Evolutionary conservation across 176 grass and related monocot genomes (phyloP).

Genomic region (Oryza punctata): DNA sequence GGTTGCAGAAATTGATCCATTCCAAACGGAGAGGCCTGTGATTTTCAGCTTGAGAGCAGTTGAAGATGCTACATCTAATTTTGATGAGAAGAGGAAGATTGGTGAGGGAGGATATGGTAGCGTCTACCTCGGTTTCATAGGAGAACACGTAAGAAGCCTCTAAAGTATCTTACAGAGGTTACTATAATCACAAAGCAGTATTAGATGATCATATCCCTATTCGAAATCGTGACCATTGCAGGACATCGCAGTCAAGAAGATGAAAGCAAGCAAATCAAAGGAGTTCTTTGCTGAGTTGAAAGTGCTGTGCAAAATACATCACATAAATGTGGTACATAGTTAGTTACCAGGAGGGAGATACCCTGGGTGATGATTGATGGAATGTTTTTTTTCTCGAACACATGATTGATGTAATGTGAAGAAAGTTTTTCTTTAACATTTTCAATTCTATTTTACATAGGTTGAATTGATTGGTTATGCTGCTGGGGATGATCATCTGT

Average conservation of each 20-base stretch:
- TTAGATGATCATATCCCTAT: not conserved
- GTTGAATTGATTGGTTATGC: constrained; percentile 79
- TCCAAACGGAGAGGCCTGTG: constrained; percentile 60
- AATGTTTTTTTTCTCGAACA: not conserved
- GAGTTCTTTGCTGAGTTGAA: constrained; percentile 80
- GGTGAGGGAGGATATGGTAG: constrained; percentile 74
- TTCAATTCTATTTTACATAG: constrained; percentile 38
- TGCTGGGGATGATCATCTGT: constrained; percentile 64
- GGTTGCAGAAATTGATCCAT: constrained; percentile 50
- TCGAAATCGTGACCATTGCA: constrained; percentile 2
- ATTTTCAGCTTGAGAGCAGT: constrained; percentile 59
- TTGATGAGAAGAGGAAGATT: constrained; percentile 65
- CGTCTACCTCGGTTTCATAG: constrained; percentile 68
- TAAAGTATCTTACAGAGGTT: not conserved
- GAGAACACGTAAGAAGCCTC: constrained; percentile 41
- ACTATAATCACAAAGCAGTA: constrained; percentile 19
- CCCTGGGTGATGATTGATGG: not conserved
- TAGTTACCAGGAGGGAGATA: not conserved
- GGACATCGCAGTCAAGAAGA: constrained; percentile 79
- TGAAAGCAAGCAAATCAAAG: constrained; percentile 74
- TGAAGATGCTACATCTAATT: constrained; percentile 53
- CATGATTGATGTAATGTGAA: not conserved
- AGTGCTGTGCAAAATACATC: constrained; percentile 77
- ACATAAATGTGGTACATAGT: constrained; percentile 65
- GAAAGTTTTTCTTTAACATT: not conserved